A percentile compares a stretch with the other conserved stretches of the same genome.
Conservation (phyloP, 441 rosid genomes). For the Melastoma candidum region DNA sequence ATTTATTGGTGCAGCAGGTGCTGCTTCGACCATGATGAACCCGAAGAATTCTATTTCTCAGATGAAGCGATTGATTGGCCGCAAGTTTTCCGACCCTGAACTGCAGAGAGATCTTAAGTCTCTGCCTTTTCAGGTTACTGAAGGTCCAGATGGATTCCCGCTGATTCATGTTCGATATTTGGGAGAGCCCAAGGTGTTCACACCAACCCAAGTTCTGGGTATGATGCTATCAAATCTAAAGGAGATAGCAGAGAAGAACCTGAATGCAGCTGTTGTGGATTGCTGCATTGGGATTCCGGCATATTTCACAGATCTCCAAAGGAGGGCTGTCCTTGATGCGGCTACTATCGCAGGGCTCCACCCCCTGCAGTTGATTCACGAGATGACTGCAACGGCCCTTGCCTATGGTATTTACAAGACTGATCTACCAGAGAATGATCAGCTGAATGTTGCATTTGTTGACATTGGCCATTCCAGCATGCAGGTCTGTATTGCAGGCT, state of each 20-base stretch:
- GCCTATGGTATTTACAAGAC: conserved; percentile 97
- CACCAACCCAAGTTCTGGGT: conserved; percentile 87
- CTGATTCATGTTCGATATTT: conserved; percentile 74
- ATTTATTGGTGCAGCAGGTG: conserved; percentile 97
- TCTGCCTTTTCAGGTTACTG: conserved; percentile 57
- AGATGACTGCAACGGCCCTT: conserved; percentile 91
- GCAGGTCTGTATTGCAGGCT: conserved; percentile 95
- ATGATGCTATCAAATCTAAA: conserved; percentile 83
- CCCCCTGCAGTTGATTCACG: conserved; percentile 79
- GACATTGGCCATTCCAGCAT: conserved; percentile 88
- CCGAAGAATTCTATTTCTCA: conserved; percentile 90
- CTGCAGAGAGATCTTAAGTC: conserved; percentile 78
- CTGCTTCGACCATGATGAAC: conserved; percentile 90
- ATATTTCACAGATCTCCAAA: conserved; percentile 85
- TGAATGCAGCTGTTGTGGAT: conserved; percentile 81
- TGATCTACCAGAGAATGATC: conserved; percentile 81
- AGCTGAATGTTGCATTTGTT: conserved; percentile 79
- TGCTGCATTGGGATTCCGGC: conserved; percentile 96
- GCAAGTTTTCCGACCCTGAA: conserved; percentile 86
- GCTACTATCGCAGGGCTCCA: conserved; percentile 92
- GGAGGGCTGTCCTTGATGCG: conserved; percentile 93
- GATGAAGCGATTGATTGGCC: conserved; percentile 77
- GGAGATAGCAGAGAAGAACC: conserved; percentile 73
- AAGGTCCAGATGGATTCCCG: conserved; percentile 87
- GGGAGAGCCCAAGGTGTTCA: conserved; percentile 65